Percentiles rank a stretch among this genome's conserved stretches.
Evolutionary conservation across 768 basidiomycete genomes (phyloP).

Genomic region (Leccinum rimulosum): DNA sequence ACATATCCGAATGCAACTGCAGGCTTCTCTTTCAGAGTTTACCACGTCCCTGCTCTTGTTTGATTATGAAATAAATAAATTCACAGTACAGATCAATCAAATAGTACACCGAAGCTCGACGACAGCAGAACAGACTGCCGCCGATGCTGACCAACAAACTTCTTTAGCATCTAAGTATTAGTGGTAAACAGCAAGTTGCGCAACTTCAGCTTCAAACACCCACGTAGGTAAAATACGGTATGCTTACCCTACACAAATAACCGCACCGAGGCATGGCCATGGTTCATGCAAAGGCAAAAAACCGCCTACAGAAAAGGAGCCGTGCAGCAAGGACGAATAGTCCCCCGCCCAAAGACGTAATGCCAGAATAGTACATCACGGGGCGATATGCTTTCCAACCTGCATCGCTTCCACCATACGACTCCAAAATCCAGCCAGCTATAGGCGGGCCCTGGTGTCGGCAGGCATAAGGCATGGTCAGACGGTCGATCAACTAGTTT

Average conservation of each 20-base stretch:
- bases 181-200: not conserved
- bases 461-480: not conserved
- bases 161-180: not conserved
- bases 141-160: not conserved
- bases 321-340: constrained; percentile 17
- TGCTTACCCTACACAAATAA: not conserved
- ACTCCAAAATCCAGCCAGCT: constrained; percentile 29
- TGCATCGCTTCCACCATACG: constrained; percentile 22
- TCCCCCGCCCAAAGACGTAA: constrained; percentile 26
- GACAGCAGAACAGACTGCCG: not conserved
- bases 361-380: constrained; percentile 31
- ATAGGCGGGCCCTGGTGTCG: constrained; percentile 28
- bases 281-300: constrained; percentile 15
- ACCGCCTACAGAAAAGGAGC: constrained; percentile 4
- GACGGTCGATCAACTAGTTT: not conserved
- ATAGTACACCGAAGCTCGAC: not conserved
- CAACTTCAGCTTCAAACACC: not conserved
- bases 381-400: constrained; percentile 27
- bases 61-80: not conserved
- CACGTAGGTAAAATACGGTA: not conserved
- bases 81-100: not conserved
- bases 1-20: not conserved
- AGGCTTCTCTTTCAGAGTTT: not conserved
- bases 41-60: not conserved
- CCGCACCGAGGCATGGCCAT: not conserved